Conservation (phyloP, 2,329 filamentous ascomycete species). For the Thermothelomyces thermophilus region DNA sequence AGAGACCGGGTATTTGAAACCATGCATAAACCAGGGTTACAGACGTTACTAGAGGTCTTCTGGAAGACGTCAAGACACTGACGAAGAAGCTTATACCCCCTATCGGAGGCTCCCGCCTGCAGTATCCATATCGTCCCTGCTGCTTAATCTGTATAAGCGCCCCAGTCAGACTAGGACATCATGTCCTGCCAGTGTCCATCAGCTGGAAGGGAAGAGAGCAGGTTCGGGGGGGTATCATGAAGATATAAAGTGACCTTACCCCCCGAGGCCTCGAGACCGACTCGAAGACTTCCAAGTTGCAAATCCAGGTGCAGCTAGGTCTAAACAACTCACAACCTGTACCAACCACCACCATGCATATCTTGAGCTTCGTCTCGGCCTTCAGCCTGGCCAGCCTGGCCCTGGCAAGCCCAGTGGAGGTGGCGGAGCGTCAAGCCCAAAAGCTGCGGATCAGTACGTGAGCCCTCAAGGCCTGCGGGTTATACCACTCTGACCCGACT, state of each 20-base stretch:
- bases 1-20: conserved; percentile 2
- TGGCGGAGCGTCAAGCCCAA: conserved; percentile 18
- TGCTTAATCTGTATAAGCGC: not conserved
- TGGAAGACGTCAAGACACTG: not conserved
- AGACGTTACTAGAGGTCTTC: not conserved
- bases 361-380: conserved; percentile 14
- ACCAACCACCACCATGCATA: conserved; percentile 12
- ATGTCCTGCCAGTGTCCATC: not conserved
- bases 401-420: conserved; percentile 12
- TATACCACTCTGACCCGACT: no score
- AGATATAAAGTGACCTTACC: not conserved
- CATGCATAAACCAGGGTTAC: not conserved
- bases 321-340: not conserved
- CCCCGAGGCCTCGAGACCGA: no score
- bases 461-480: not conserved
- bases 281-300: no score
- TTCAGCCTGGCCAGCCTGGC: conserved; percentile 13
- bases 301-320: no score
- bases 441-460: conserved; percentile 22
- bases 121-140: not conserved
- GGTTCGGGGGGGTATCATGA: no score
- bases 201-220: no score
- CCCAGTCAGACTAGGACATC: not conserved
- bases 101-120: not conserved
- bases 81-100: conserved; percentile 7